Base-by-base conservation (phyloP, 2,329 filamentous ascomycete genomes). In the Aspergillus sp. region DNA sequence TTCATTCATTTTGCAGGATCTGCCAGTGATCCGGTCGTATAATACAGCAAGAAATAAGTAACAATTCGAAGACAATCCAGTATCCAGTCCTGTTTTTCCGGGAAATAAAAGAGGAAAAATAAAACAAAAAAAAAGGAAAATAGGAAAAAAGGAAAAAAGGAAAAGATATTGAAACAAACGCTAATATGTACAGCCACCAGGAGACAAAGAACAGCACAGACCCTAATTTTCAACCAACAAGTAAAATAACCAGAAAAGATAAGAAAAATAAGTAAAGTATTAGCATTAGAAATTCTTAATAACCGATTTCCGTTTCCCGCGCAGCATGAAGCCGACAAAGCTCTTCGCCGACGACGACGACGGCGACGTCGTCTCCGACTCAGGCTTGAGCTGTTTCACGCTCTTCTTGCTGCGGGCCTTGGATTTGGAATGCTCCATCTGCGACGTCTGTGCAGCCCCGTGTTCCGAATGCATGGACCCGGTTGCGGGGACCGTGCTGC, bases 291-390 rank as follows among this genome's bases (percentile, higher is more conserved):
- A 32, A 59, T 65, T 63, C 61, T 65, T 62, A 63, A 61, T 58
- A 15, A 55, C 47, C n/a, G 64, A 66, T 51, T 64, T 64, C 34
- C 64, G 56, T 56, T 58, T 62, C 11, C 59, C 56, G 22, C 64
- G 45, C 22, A 66, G 47, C 63, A 64, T 63, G 32, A 66, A 65
- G 2, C 56, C 64, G 53, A 66, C 61, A 54, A 66, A 64, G 53
- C 62, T 65, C 45, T 66, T 66, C 43, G 58, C 48, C 5, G 62
- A 51, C 18, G 49, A 53, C 13, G 56, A 24, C 22, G n/a, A 13
- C n/a, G n/a, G n/a, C n/a, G n/a, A 18, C 62, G 55, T 12, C 26
- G 15, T 17, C 56, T 61, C 9, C 47, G 34, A 13, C 26, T 49
- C 43, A 13, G 32, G 32, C 5, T 52, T 56, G 38, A 24, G 12